Evolutionary conservation across 164 flowering plant genomes (phyloP).

Genomic region (Vitis amurensis): DNA sequence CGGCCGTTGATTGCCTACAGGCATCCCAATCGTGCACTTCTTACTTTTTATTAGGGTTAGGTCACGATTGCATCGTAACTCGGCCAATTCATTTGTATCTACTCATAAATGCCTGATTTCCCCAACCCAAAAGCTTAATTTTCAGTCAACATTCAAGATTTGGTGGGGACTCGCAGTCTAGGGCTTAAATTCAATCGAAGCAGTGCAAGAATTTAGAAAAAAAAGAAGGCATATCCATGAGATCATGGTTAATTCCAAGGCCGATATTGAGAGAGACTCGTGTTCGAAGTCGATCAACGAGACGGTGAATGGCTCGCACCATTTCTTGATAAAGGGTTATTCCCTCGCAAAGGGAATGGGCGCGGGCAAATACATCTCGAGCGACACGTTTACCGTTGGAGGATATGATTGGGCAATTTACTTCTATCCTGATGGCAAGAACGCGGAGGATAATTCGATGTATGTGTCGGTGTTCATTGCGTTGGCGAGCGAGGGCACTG

Average conservation of each 20-base stretch:
- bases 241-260: slow-evolving; percentile 20
- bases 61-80: too few species aligned
- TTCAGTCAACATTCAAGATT: too few species aligned
- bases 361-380: slow-evolving; percentile 63
- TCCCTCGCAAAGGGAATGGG: slow-evolving; percentile 91
- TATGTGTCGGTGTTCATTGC: slow-evolving; percentile 84
- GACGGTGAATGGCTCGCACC: slow-evolving; percentile 81
- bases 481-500: slow-evolving; percentile 77
- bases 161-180: slow-evolving; percentile 1
- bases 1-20: too few species aligned
- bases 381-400: slow-evolving; percentile 72
- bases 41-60: too few species aligned
- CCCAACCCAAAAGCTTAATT: too few species aligned
- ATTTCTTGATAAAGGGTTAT: slow-evolving; percentile 67
- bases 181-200: slow-evolving; percentile 5
- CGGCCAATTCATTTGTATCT: too few species aligned
- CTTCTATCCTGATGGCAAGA: slow-evolving; percentile 91
- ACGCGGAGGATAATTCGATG: slow-evolving; percentile 67
- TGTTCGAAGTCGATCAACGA: slow-evolving; percentile 62
- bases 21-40: too few species aligned
- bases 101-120: too few species aligned
- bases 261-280: slow-evolving; percentile 24
- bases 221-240: slow-evolving; percentile 15
- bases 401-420: slow-evolving; percentile 93
- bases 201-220: slow-evolving; percentile 3